phyloP scores from a whole-genome alignment of 2,329 filamentous ascomycete genomes.

The Diaporthe amygdali region DNA sequence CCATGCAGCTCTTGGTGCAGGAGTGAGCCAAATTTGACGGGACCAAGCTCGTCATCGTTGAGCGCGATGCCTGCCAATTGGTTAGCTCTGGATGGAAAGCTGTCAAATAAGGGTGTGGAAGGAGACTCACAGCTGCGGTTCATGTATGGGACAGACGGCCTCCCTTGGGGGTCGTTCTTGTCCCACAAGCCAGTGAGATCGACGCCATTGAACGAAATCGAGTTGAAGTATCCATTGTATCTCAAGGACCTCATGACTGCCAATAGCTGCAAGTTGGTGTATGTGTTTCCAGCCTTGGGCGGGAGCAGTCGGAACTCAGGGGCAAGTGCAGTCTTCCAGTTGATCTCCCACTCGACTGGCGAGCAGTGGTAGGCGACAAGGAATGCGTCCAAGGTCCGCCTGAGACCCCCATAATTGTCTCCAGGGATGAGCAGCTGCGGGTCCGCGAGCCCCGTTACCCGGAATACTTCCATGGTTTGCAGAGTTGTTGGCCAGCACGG shows the following conservation, averaged over 20 bases:
- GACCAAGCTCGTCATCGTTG: conserved; percentile 52
- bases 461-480: conserved; percentile 58
- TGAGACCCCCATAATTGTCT: conserved; percentile 58
- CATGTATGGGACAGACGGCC: conserved; percentile 54
- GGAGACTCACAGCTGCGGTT: conserved; percentile 53
- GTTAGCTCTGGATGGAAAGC: conserved; percentile 27
- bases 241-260: conserved; percentile 61
- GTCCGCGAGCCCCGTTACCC: conserved; percentile 56
- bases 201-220: conserved; percentile 59
- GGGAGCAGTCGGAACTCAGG: conserved; percentile 61
- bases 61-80: conserved; percentile 48
- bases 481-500: conserved; percentile 63
- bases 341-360: conserved; percentile 57
- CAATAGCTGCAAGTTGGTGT: conserved; percentile 58
- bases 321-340: conserved; percentile 50
- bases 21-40: conserved; percentile 54
- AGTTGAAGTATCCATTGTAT: conserved; percentile 65
- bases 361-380: conserved; percentile 56
- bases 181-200: conserved; percentile 50
- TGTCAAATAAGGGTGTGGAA: background rate
- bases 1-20: conserved; percentile 63
- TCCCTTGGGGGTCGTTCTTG: conserved; percentile 48
- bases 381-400: conserved; percentile 60
- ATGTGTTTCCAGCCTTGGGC: conserved; percentile 42
- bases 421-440: conserved; percentile 59